A percentile compares a stretch with the other conserved stretches of the same genome.
phyloP scores from a whole-genome alignment of 306 rosid genomes.

The Canavalia gladiata region DNA sequence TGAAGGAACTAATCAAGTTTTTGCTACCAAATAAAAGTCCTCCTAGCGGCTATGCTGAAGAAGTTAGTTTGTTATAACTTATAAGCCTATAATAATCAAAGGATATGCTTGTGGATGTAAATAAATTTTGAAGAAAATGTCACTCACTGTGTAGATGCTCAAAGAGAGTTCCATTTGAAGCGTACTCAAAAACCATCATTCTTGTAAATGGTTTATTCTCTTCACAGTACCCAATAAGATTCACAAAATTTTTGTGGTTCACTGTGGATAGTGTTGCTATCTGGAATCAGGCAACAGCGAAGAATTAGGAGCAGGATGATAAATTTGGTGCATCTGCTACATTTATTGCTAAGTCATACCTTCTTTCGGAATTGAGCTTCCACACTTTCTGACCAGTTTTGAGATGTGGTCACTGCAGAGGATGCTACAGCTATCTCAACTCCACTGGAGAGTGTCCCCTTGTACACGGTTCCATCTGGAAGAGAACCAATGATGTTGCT shows the following conservation, averaged over 20 bases:
- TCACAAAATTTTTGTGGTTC: conserved; percentile 92
- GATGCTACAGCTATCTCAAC: conserved; percentile 94
- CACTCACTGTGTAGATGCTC: conserved; percentile 92
- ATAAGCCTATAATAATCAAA: neutral
- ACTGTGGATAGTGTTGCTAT: conserved; percentile 75
- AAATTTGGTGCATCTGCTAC: neutral
- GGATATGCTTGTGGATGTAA: neutral
- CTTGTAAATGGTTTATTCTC: conserved; percentile 90
- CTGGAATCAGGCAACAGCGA: conserved; percentile 53
- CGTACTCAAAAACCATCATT: conserved; percentile 95
- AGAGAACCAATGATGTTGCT: conserved; percentile 83
- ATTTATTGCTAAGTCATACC: conserved; percentile 60
- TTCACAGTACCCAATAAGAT: conserved; percentile 88
- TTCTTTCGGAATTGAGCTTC: conserved; percentile 79
- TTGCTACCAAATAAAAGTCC: neutral
- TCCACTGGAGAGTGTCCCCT: conserved; percentile 95
- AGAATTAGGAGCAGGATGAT: conserved; percentile 20
- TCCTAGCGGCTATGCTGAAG: neutral
- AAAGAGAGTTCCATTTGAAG: conserved; percentile 93
- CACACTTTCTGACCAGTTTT: conserved; percentile 74
- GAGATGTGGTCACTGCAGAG: conserved; percentile 56
- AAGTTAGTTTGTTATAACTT: neutral
- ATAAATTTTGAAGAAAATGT: neutral
- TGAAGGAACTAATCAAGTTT: neutral
- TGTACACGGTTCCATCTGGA: conserved; percentile 72